Base-by-base conservation (phyloP, 495 filamentous ascomycete genomes). In the Apodospora peruviana region DNA sequence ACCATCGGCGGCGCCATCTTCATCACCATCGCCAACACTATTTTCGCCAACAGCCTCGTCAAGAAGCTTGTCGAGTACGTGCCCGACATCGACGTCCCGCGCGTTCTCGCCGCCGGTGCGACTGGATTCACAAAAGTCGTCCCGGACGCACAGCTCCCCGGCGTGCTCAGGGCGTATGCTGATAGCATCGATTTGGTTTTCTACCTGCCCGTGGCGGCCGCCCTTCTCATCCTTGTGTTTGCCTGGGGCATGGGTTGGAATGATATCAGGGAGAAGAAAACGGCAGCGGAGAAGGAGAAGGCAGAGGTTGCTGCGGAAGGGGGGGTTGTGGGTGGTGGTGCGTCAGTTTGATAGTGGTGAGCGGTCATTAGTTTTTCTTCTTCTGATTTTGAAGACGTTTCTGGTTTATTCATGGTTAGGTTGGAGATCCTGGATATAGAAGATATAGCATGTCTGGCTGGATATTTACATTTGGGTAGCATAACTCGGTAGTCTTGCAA, bases 81-180 rank as follows among this genome's bases (percentile, higher is more conserved):
- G 5, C 57, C 68, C 2, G 37, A 41, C 3, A 55, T 58, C 19
- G 44, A 60, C 37, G 10, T 53, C 5, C 40, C 57, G 7, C 47
- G 20, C 8, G 45, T 75, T 25, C 55, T 72, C 36, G 56, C 51
- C 19, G 67, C 68, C 16, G 71, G 70, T 16, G 50, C 50, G 2
- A 47, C 37, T n/a, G 29, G 43, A 4, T 36, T 52, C 29, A 36
- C 37, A 5, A 19, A 37, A 14, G 43, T 42, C 5, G 22, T 52
- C 10, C 43, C 43, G 3, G 32, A 39, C n/a, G 41, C 10, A 4
- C 18, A 27, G 3, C 11, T 44, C 2, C 23, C 22, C 0, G 43
- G 53, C 17, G 38, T 77, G 1, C 46, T 76, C 48, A 45, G 24
- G 4, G 74, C 72, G n/a, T 78, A 79, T 48, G 48, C 60, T 2